phyloP scores from a whole-genome alignment of 1,284 basidiomycete genomes.

The Irpex rosettiformis region DNA sequence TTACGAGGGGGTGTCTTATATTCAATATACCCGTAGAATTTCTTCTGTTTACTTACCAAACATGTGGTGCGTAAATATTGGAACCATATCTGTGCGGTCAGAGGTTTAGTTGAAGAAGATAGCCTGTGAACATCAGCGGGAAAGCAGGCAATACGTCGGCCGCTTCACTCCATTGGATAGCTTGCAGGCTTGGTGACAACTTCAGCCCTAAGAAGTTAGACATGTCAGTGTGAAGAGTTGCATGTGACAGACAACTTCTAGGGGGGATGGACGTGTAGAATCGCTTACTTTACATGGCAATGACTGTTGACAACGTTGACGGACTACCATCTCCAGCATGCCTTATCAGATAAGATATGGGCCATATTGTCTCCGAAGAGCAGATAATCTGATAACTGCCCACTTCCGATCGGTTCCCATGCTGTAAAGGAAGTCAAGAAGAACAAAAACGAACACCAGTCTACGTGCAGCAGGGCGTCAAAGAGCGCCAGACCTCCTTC shows the following conservation, averaged over 20 bases:
- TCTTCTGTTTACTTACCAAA: too few relatives aligned
- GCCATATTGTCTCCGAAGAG: neutral
- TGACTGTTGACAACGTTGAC: too few relatives aligned
- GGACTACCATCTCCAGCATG: neutral
- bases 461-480: neutral
- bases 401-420: neutral
- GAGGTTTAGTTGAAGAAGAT: neutral
- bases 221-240: neutral
- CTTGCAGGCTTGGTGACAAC: neutral
- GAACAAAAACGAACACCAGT: neutral
- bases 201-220: neutral
- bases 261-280: neutral
- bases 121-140: neutral
- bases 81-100: neutral
- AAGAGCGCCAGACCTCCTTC: neutral
- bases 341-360: slow-evolving; percentile 1
- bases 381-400: neutral
- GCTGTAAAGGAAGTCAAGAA: neutral
- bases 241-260: neutral
- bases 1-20: neutral
- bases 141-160: neutral
- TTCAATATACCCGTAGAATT: neutral
- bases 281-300: neutral
- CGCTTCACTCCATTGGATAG: neutral
- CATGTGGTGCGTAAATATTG: neutral